Base-by-base conservation (phyloP, 495 filamentous ascomycete genomes). In the Letharia columbiana region DNA sequence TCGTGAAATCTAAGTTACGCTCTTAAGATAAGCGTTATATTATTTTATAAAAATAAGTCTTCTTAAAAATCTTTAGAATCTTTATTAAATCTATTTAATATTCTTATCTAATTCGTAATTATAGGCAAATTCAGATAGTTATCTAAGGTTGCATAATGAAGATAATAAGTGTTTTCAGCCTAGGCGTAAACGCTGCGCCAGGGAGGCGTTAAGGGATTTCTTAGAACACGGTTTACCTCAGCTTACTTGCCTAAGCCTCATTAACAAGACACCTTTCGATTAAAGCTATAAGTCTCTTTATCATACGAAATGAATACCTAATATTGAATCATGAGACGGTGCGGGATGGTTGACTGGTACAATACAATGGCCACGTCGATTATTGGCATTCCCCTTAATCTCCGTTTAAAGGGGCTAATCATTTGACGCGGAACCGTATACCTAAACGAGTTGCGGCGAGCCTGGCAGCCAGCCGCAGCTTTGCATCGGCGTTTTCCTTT, bases 341-440 rank as follows among this genome's bases (percentile, higher is more conserved):
- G 45, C 45, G 18, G 45, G 6, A 20, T 49, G 17, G 18, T 49
- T 49, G 20, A 49, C 9, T 49, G 45, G 23, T 28, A 49, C 45
- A 7, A 49, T 20, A 49, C 45, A 49, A n/a, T 49, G 45, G 20
- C 45, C 9, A 20, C 17, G n/a, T 49, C 45, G 9, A n/a, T n/a
- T 49, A 49, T 49, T n/a, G n/a, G 45, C 45, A n/a, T n/a, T 49
- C 45, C 45, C 45, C 45, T 49, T 49, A 49, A 20, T 49, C 45
- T 49, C 45, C 17, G 17, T n/a, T 49, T n/a, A 49, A n/a, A 49
- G 20, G 4, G 45, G 45, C 45, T 49, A 9, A n/a, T 49, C 17
- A 20, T n/a, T 20, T 49, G 45, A 49, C 45, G 18, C 45, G 45
- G 17, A n/a, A 20, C 41, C 45, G 45, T 49, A n/a, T 49, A 49